Percentiles rank a stretch among this genome's conserved stretches.
phyloP scores from a whole-genome alignment of 257 asterid species.

The Coffea eugenioides region DNA sequence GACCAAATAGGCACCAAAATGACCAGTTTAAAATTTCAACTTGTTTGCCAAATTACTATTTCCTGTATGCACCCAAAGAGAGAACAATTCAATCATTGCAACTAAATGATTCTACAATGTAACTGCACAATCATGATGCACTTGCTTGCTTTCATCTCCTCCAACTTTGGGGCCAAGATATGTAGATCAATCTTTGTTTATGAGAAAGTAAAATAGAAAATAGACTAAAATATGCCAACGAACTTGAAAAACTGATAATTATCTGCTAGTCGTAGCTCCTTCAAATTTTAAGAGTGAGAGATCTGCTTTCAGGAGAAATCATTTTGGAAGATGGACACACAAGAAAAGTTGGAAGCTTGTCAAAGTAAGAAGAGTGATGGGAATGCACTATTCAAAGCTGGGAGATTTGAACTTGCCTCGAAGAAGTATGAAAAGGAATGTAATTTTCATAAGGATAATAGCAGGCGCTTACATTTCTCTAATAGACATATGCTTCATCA shows the following conservation, averaged over 20 bases:
- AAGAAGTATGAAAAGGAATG: conserved; percentile 65
- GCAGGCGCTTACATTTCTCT: neutral
- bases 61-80: neutral
- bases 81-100: neutral
- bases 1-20: neutral
- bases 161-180: neutral
- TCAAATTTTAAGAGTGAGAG: too few relatives aligned
- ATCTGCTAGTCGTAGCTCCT: neutral
- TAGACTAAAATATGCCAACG: neutral
- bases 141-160: neutral
- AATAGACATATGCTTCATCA: neutral
- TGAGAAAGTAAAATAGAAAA: too few relatives aligned
- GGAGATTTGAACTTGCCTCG: conserved; percentile 48
- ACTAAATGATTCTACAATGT: neutral
- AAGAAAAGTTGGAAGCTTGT: conserved; percentile 43
- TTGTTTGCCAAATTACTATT: neutral
- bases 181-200: too few relatives aligned
- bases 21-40: too few relatives aligned
- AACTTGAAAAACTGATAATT: neutral
- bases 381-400: conserved; percentile 43
- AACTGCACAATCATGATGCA: neutral
- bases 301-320: conserved; percentile 46
- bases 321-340: conserved; percentile 60
- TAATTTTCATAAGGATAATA: neutral
- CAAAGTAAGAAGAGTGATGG: conserved; percentile 46